phyloP scores from a whole-genome alignment of 495 filamentous ascomycete species.

The Penicillium turbatum region DNA sequence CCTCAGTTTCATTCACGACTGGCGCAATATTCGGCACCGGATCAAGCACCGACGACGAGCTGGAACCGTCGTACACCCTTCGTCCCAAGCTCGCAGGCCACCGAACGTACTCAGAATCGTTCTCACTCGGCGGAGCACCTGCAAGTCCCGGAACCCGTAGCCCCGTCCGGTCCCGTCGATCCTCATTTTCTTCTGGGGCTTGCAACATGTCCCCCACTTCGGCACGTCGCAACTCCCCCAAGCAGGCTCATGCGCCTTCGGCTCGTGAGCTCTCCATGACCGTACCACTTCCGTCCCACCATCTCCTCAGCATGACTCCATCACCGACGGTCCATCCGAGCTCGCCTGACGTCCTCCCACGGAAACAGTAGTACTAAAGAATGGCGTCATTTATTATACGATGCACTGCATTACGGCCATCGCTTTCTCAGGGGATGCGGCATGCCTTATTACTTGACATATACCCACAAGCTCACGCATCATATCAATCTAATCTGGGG shows the following conservation, averaged over 20 bases:
- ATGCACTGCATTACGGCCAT: neutral
- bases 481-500: no score
- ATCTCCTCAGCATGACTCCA: slow-evolving; percentile 33
- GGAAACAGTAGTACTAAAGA: slow-evolving; percentile 15
- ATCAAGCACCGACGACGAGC: slow-evolving; percentile 27
- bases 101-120: slow-evolving; percentile 19
- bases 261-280: slow-evolving; percentile 24
- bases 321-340: slow-evolving; percentile 17
- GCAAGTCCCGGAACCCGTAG: slow-evolving; percentile 6
- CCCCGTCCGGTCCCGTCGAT: slow-evolving; percentile 21
- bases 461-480: neutral
- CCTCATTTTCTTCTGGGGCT: slow-evolving; percentile 19
- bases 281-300: slow-evolving; percentile 27
- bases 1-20: slow-evolving; percentile 15
- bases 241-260: slow-evolving; percentile 14
- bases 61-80: slow-evolving; percentile 5
- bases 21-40: slow-evolving; percentile 13
- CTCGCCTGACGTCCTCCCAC: slow-evolving; percentile 19
- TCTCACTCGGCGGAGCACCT: slow-evolving; percentile 5
- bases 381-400: neutral
- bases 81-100: neutral
- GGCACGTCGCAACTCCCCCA: slow-evolving; percentile 12
- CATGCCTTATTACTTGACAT: neutral
- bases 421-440: neutral
- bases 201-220: slow-evolving; percentile 5